phyloP scores from a whole-genome alignment of 108 stramenopile genomes.

The Skeletonema potamos region DNA sequence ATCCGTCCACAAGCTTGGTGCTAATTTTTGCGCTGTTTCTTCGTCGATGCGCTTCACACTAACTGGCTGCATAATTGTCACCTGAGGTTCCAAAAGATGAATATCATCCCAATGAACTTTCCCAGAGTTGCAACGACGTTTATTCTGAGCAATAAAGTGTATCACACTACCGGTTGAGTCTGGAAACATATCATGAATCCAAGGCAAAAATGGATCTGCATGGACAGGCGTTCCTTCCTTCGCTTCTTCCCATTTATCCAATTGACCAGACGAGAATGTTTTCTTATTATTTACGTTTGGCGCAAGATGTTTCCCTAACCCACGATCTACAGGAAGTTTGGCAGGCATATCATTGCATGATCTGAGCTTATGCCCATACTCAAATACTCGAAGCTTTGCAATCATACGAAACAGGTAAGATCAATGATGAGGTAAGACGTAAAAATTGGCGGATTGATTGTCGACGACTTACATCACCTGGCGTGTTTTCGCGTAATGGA shows the following conservation, averaged over 20 bases:
- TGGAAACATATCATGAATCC: conserved; percentile 50
- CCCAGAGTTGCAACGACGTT: conserved; percentile 45
- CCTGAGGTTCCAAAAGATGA: conserved; percentile 34
- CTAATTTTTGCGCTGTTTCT: neutral
- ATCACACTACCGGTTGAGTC: conserved; percentile 20
- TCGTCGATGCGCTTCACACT: conserved; percentile 32
- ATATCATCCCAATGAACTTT: conserved; percentile 46
- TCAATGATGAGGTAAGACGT: neutral
- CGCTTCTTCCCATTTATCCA: conserved; percentile 49
- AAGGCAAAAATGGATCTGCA: conserved; percentile 44
- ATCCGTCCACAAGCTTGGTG: conserved; percentile 6
- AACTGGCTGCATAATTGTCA: conserved; percentile 45
- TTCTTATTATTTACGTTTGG: conserved; percentile 53
- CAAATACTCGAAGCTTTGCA: conserved; percentile 31
- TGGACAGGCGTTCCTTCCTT: conserved; percentile 50
- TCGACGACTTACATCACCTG: conserved; percentile 41
- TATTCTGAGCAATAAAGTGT: conserved; percentile 42
- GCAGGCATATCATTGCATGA: conserved; percentile 70
- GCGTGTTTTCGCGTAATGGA: conserved; percentile 57
- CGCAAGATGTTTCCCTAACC: conserved; percentile 44
- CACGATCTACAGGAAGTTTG: conserved; percentile 63
- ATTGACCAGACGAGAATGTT: conserved; percentile 26
- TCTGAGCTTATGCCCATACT: conserved; percentile 40
- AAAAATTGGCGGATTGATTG: neutral
- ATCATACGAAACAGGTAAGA: neutral